These are phyloP conservation scores for Mortierella alpina DNA, from an alignment of 192 early-diverging fungal species.

Conservation along the genomic window DNA sequence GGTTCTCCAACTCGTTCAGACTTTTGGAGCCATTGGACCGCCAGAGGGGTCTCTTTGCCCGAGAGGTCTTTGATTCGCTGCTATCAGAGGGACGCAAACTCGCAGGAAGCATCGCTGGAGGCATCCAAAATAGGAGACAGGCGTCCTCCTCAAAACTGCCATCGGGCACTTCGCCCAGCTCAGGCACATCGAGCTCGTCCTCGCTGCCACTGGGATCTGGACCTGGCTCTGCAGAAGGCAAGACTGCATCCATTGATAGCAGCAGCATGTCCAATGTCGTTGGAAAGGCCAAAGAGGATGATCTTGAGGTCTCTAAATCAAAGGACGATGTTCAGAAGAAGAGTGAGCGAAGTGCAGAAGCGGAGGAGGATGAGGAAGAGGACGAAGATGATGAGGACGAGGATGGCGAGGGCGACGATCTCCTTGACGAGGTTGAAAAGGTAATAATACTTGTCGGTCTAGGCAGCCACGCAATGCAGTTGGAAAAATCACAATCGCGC, in stretches of 20 bases:
- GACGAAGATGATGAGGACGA: slow-evolving; percentile 25
- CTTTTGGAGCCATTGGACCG: slow-evolving; percentile 68
- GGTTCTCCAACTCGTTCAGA: slow-evolving; percentile 70
- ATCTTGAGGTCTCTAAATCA: slow-evolving; percentile 2
- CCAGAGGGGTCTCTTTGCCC: slow-evolving; percentile 60
- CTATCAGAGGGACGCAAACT: slow-evolving; percentile 63
- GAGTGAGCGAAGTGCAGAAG: neutral
- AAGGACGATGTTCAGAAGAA: neutral
- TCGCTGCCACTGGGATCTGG: neutral
- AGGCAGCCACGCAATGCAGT: neutral
- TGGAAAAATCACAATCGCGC: neutral
- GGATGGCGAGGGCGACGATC: slow-evolving; percentile 45
- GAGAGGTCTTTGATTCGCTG: slow-evolving; percentile 69
- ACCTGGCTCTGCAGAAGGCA: neutral
- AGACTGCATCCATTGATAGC: slow-evolving; percentile 18
- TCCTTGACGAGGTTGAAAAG: slow-evolving; percentile 60
- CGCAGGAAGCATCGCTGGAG: slow-evolving; percentile 55
- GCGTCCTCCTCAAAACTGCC: neutral
- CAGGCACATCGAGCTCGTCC: neutral
- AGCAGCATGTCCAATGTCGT: slow-evolving; percentile 49
- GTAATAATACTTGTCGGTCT: slow-evolving; percentile 19
- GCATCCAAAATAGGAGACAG: slow-evolving; percentile 33
- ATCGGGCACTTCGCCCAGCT: neutral
- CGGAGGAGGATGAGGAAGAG: slow-evolving; percentile 14
- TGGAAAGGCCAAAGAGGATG: slow-evolving; percentile 1